A percentile compares a stretch with the other conserved stretches of the same genome.
phyloP scores from a whole-genome alignment of 352 stramenopile species.

The Phytopythium sindhum region DNA sequence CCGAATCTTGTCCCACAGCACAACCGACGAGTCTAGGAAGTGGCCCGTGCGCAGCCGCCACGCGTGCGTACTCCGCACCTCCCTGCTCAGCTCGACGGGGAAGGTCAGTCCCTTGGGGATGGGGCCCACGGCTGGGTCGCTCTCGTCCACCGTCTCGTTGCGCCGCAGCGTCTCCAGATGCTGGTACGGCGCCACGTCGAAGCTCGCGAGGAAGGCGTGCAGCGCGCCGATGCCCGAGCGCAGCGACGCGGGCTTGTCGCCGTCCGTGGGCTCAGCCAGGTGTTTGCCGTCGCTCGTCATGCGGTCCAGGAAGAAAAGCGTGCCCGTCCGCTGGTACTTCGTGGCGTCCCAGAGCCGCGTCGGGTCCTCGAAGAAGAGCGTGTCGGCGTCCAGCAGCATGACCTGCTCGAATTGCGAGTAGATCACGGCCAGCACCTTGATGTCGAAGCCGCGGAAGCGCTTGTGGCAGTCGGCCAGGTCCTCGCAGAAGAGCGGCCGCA shows the following conservation, averaged over 20 bases:
- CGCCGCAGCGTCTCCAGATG: constrained; percentile 13
- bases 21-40: constrained; percentile 40
- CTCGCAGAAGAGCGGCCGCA: constrained; percentile 47
- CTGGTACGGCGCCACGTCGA: constrained; percentile 43
- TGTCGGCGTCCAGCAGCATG: constrained; percentile 71
- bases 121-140: constrained; percentile 16
- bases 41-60: constrained; percentile 34
- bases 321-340: constrained; percentile 50
- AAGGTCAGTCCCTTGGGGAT: constrained; percentile 25
- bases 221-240: constrained; percentile 19
- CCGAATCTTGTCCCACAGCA: constrained; percentile 39
- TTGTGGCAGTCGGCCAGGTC: constrained; percentile 39
- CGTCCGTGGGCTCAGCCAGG: constrained; percentile 29
- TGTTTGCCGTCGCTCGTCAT: constrained; percentile 37
- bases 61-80: constrained; percentile 28
- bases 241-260: constrained; percentile 7
- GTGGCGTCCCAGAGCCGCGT: constrained; percentile 49
- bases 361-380: constrained; percentile 56
- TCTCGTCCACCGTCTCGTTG: constrained; percentile 27
- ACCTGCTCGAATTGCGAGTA: constrained; percentile 69
- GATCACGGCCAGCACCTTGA: constrained; percentile 56
- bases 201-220: constrained; percentile 51
- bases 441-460: constrained; percentile 43
- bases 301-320: constrained; percentile 54
- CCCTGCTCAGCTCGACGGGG: constrained; percentile 32